phyloP scores from a whole-genome alignment of 768 basidiomycete species.

The Psilocybe cyanescens region DNA sequence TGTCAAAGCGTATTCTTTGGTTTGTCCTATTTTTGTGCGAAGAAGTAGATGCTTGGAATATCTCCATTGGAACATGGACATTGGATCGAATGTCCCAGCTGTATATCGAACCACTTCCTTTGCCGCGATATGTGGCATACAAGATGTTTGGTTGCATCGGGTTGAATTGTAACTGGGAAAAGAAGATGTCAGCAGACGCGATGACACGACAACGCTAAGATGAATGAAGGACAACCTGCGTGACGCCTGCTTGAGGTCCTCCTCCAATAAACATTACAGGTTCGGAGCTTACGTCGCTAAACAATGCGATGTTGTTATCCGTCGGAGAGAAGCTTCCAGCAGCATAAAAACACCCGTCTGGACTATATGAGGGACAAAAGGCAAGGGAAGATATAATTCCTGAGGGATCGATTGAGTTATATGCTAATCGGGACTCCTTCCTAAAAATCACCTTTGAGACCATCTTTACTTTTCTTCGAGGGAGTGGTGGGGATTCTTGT shows the following conservation, averaged over 20 bases:
- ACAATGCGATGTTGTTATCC: conserved; percentile 64
- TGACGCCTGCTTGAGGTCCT: conserved; percentile 52
- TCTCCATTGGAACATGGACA: conserved; percentile 41
- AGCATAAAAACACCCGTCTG: conserved; percentile 62
- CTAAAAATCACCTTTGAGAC: conserved; percentile 74
- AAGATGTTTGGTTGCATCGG: conserved; percentile 70
- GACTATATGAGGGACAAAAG: conserved; percentile 65
- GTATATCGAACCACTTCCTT: conserved; percentile 54
- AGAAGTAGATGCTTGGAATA: conserved; percentile 29
- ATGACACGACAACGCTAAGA: not conserved
- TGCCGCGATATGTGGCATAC: conserved; percentile 79
- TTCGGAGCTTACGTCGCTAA: conserved; percentile 58
- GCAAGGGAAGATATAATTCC: conserved; percentile 88
- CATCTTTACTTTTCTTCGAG: conserved; percentile 79
- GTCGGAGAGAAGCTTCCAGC: conserved; percentile 74
- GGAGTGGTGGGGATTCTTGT: conserved; percentile 71
- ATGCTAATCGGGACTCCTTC: not conserved
- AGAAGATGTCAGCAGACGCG: not conserved
- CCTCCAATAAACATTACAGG: conserved; percentile 70
- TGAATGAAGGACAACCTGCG: conserved; percentile 45
- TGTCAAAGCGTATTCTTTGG: conserved; percentile 78
- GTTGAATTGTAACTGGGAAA: conserved; percentile 58
- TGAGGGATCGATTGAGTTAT: conserved; percentile 28
- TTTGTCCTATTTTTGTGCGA: conserved; percentile 50
- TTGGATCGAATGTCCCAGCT: conserved; percentile 81